Base-by-base conservation (phyloP, 2,329 filamentous ascomycete species). In the Aspergillus sp. region DNA sequence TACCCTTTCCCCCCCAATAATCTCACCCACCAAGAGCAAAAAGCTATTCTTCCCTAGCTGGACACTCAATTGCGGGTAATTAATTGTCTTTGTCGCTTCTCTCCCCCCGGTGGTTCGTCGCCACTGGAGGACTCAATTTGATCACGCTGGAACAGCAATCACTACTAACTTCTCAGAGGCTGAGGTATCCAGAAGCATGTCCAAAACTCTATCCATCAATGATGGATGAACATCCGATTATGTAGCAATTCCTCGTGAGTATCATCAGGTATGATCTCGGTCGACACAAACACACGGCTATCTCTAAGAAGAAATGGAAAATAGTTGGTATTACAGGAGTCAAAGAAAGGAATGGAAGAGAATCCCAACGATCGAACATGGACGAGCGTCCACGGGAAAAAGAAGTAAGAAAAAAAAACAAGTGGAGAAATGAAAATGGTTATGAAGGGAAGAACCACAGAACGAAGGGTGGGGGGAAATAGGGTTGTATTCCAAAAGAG, bases 261-360 rank as follows among this genome's bases (percentile, higher is more conserved):
- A 61, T 67, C 66, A 65, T 68, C 61, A 63, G 60, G 23, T 59
- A 56, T 57, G 56, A 59, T 55, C 58, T 64, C 54, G 43, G 47
- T 43, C 41, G 39, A 60, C 52, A 58, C 36, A 58, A 43, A 32
- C 36, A 49, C 36, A 61, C 30, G 49, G 61, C 47, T 45, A 45
- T 45, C 41, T 45, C 32, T 36, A 59, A 52, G 60, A 59, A 53
- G 52, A 51, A 55, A 57, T 56, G 51, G 21, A 39, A 55, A 25
- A 45, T 43, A 55, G n/a, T n/a, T 56, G 50, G 59, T 49, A 58
- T 45, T 45, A 63, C 57, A 57, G 25, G 48, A 57, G 38, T 39
- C 51, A 55, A 41, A 54, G 12, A 36, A 36, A 12, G 23, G 54
- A 60, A 60, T 28, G 43, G 43, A 59, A 45, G 39, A 63, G 54